Conservation (phyloP, 371 early-diverging fungal genomes). For the Mortierella sp. region DNA sequence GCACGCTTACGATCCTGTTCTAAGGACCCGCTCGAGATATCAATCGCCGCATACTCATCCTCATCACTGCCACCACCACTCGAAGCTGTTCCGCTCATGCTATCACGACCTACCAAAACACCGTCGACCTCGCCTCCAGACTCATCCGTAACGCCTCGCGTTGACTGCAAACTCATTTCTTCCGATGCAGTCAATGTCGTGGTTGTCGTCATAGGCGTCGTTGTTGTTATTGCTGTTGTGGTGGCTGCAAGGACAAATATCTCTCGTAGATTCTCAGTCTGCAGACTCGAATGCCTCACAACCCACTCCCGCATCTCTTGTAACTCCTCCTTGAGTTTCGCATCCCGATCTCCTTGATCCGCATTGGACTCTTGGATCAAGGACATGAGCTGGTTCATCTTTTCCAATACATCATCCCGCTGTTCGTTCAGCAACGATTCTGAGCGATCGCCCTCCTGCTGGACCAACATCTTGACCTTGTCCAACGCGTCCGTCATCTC, state of each 20-base stretch:
- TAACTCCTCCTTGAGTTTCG: conserved; percentile 24
- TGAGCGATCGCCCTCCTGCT: conserved; percentile 28
- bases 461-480: conserved; percentile 26
- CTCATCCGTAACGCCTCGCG: not conserved
- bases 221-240: not conserved
- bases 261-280: conserved; percentile 44
- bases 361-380: conserved; percentile 27
- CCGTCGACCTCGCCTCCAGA: not conserved
- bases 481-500: conserved; percentile 14
- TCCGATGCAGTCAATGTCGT: too few species aligned
- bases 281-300: conserved; percentile 32
- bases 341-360: conserved; percentile 4
- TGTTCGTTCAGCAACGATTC: conserved; percentile 40
- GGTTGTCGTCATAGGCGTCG: too few species aligned
- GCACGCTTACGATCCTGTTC: too few species aligned
- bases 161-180: not conserved
- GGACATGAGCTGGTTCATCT: conserved; percentile 34
- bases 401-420: conserved; percentile 39
- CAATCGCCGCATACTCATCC: conserved; percentile 26
- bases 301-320: conserved; percentile 52
- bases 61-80: conserved; percentile 6
- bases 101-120: not conserved
- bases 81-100: not conserved
- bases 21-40: conserved; percentile 27
- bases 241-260: conserved; percentile 28